Percentiles rank a stretch among this genome's conserved stretches.
These are phyloP conservation scores for Amanita polypyramis DNA, from an alignment of 768 basidiomycete species.

Conservation along the genomic window DNA sequence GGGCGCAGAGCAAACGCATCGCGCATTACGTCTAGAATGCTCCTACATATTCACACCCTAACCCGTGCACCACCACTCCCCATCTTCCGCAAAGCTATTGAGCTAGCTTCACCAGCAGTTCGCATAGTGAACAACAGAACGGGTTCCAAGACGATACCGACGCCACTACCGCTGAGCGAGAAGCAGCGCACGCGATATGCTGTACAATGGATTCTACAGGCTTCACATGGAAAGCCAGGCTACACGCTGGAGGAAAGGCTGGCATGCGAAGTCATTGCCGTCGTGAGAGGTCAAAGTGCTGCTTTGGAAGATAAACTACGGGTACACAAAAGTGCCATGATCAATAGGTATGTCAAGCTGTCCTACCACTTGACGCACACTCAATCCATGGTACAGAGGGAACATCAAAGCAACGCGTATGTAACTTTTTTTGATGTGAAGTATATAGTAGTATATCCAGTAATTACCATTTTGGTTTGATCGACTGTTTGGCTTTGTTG, in stretches of 20 bases:
- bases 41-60: constrained; percentile 62
- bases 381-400: neutral
- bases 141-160: constrained; percentile 53
- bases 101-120: constrained; percentile 61
- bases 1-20: constrained; percentile 58
- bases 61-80: constrained; percentile 75
- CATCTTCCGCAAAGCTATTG: constrained; percentile 65
- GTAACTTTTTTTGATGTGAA: neutral
- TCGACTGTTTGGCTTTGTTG: constrained; percentile 7
- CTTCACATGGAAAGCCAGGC: constrained; percentile 45
- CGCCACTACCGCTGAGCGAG: constrained; percentile 68
- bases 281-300: constrained; percentile 51
- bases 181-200: constrained; percentile 67
- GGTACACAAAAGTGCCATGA: constrained; percentile 59
- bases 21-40: constrained; percentile 44
- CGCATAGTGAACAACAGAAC: constrained; percentile 45
- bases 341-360: constrained; percentile 55
- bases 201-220: constrained; percentile 61
- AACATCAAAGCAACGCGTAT: constrained; percentile 1
- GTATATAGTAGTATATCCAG: neutral
- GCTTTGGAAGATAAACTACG: constrained; percentile 53
- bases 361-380: constrained; percentile 7
- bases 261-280: constrained; percentile 67
- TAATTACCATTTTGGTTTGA: neutral
- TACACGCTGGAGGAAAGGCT: constrained; percentile 56